phyloP scores from a whole-genome alignment of 2,329 filamentous ascomycete genomes.

The Monosporascus sp. region DNA sequence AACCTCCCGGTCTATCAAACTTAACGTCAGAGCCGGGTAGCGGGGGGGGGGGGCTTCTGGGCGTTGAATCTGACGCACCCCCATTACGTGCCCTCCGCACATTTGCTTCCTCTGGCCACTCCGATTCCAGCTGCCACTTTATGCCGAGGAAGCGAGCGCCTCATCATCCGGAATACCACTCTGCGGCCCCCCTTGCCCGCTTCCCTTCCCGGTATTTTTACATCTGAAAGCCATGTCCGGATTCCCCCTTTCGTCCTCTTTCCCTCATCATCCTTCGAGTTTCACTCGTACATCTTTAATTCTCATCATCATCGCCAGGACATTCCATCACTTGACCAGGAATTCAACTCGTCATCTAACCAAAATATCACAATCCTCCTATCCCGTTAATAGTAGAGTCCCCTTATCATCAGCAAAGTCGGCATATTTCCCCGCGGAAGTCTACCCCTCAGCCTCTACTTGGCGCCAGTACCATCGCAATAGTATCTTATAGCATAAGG shows the following conservation, averaged over 20 bases:
- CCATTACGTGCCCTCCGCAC: background rate
- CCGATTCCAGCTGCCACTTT: background rate
- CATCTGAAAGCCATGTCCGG: background rate
- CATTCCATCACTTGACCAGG: background rate
- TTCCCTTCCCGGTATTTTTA: background rate
- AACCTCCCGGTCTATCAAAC: too few species aligned
- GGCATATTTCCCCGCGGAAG: background rate
- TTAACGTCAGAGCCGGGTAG: background rate
- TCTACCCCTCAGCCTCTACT: slow-evolving; percentile 9
- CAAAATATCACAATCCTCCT: background rate
- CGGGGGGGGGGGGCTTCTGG: background rate
- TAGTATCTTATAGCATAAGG: slow-evolving; percentile 18
- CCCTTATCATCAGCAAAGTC: background rate
- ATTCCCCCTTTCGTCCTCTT: background rate
- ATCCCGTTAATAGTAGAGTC: background rate
- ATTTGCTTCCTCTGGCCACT: background rate
- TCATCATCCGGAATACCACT: background rate
- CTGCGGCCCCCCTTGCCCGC: background rate
- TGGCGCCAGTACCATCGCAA: slow-evolving; percentile 5
- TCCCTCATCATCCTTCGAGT: background rate
- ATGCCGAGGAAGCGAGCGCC: background rate
- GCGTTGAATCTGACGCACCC: background rate
- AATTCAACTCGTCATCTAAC: background rate
- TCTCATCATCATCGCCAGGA: background rate
- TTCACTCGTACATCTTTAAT: background rate